Conservation (phyloP, 1,284 basidiomycete genomes). For the Ceratobasidium papillatum region DNA sequence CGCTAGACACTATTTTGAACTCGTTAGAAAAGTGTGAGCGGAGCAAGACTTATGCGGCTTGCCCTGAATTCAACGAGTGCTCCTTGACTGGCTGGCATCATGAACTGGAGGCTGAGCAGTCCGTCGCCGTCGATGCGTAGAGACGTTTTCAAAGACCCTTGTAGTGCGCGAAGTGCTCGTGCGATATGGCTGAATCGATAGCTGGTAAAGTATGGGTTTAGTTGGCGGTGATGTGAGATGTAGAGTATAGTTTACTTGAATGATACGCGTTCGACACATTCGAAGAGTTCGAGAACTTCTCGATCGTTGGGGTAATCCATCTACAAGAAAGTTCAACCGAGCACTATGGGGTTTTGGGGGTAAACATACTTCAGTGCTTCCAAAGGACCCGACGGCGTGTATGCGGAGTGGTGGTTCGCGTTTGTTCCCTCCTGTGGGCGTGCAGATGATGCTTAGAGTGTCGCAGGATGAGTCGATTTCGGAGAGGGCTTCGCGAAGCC, state of each 20-base stretch:
- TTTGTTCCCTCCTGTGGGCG: conserved; percentile 53
- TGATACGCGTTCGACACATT: conserved; percentile 71
- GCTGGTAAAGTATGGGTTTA: conserved; percentile 55
- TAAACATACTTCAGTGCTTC: conserved; percentile 74
- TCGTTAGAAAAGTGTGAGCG: not conserved
- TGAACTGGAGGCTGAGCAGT: conserved; percentile 83
- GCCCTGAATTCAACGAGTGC: conserved; percentile 87
- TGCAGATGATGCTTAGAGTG: conserved; percentile 82
- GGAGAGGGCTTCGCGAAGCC: conserved; percentile 90
- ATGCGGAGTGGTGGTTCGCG: conserved; percentile 74
- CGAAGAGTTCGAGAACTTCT: conserved; percentile 88
- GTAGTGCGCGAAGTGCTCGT: conserved; percentile 74
- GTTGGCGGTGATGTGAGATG: not conserved
- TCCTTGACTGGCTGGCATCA: conserved; percentile 73
- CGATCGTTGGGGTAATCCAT: conserved; percentile 93
- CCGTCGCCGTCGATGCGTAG: conserved; percentile 83
- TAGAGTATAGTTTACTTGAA: conserved; percentile 67
- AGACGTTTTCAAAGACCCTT: conserved; percentile 84
- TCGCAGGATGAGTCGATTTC: conserved; percentile 88
- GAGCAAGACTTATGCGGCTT: conserved; percentile 50
- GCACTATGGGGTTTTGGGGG: conserved; percentile 41
- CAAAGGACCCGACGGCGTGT: conserved; percentile 79
- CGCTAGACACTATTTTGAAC: conserved; percentile 27
- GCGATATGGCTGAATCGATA: conserved; percentile 81
- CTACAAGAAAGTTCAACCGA: conserved; percentile 54